These are phyloP conservation scores for Aspergillus jensenii DNA, from an alignment of 2,329 filamentous ascomycete species.

Conservation along the genomic window DNA sequence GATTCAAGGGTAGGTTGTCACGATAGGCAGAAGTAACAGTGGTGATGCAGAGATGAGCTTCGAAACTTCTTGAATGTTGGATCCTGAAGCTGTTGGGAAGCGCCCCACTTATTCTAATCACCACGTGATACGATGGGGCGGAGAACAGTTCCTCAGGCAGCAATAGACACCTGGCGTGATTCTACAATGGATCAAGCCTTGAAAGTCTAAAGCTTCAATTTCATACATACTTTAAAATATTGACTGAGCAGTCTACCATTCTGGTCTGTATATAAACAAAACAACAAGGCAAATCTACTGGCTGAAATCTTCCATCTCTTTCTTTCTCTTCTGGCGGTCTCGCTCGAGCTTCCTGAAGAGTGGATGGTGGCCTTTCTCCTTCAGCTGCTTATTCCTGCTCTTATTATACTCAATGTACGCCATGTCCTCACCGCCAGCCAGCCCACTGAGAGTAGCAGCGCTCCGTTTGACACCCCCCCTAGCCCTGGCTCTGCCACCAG, in stretches of 20 bases:
- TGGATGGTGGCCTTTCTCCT: slow-evolving; percentile 60
- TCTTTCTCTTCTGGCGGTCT: slow-evolving; percentile 59
- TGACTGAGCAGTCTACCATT: background rate
- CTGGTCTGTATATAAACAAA: background rate
- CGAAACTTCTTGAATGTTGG: slow-evolving; percentile 10
- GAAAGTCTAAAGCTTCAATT: background rate
- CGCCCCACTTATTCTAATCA: slow-evolving; percentile 24
- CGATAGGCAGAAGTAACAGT: slow-evolving; percentile 8
- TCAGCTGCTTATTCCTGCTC: slow-evolving; percentile 66
- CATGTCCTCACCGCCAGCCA: slow-evolving; percentile 94
- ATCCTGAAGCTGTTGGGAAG: slow-evolving; percentile 34
- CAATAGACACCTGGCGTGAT: background rate
- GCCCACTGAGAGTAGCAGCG: slow-evolving; percentile 79
- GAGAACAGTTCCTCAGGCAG: background rate
- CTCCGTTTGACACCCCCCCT: slow-evolving; percentile 71
- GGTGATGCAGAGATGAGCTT: background rate
- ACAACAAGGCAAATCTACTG: slow-evolving; percentile 7
- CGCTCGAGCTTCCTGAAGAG: slow-evolving; percentile 68
- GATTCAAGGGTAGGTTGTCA: background rate
- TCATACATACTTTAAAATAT: background rate
- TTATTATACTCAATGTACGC: slow-evolving; percentile 87
- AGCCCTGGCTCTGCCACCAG: slow-evolving; percentile 43
- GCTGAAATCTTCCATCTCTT: slow-evolving; percentile 41
- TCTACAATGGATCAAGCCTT: background rate
- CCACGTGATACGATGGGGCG: slow-evolving; percentile 30